Evolutionary conservation across 306 rosid species (phyloP).

Genomic region (Delonix regia): DNA sequence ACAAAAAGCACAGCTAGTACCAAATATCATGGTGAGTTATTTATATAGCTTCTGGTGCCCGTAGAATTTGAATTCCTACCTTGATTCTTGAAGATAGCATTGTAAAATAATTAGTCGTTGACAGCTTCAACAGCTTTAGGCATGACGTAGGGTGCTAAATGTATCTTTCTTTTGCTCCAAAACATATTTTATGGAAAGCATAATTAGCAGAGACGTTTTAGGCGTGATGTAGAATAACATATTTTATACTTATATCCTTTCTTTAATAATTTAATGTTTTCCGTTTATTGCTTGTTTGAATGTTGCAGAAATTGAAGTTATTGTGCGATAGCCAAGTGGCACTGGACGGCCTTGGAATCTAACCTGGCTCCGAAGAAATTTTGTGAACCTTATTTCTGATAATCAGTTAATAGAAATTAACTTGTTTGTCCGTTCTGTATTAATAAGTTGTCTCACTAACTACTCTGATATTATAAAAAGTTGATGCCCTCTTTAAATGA

Average conservation of each 20-base stretch:
- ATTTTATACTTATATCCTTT: not conserved
- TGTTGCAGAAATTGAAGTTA: slow-evolving; percentile 78
- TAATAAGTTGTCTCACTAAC: slow-evolving; percentile 21
- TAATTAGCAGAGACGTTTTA: not conserved
- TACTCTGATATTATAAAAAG: slow-evolving; percentile 29
- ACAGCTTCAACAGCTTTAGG: not conserved
- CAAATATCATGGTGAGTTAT: not conserved
- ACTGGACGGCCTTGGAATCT: slow-evolving; percentile 48
- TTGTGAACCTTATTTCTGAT: not conserved
- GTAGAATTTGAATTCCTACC: not conserved
- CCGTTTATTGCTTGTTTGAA: slow-evolving; percentile 26
- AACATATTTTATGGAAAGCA: not conserved
- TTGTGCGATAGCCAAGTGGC: slow-evolving; percentile 43
- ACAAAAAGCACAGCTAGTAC: not conserved
- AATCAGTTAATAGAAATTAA: slow-evolving; percentile 5
- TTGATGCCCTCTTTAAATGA: slow-evolving; percentile 19
- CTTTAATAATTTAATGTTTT: slow-evolving; percentile 16
- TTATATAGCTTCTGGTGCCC: not conserved
- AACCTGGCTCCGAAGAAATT: slow-evolving; percentile 26
- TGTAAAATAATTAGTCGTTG: not conserved
- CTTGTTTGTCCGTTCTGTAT: slow-evolving; percentile 30
- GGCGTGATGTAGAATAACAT: no score
- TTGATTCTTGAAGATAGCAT: not conserved
- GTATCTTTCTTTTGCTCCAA: not conserved
- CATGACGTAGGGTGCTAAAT: not conserved